Evolutionary conservation across 129 eudicot genomes (phyloP).

Genomic region (Silybum marianum): DNA sequence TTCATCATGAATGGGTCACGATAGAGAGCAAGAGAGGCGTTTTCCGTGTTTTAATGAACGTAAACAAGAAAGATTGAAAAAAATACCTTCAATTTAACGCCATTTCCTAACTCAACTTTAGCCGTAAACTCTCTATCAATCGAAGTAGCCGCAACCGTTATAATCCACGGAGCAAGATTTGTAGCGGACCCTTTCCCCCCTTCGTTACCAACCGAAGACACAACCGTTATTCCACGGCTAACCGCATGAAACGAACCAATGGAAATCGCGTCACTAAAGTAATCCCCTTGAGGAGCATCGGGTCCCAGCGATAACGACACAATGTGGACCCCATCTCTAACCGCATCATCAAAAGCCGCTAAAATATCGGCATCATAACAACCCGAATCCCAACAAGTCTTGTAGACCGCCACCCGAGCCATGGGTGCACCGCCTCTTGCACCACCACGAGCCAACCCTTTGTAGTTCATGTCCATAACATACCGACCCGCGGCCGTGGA

Average conservation of each 20-base stretch:
- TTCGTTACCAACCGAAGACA: constrained; percentile 81
- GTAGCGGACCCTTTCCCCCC: constrained; percentile 65
- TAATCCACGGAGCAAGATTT: constrained; percentile 90
- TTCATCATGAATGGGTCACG: too few species aligned
- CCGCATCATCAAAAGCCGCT: constrained; percentile 92
- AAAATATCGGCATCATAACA: constrained; percentile 79
- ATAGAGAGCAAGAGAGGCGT: too few species aligned
- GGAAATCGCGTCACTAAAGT: constrained; percentile 83
- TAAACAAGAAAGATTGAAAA: not conserved
- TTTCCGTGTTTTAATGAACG: not conserved
- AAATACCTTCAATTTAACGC: constrained; percentile 60
- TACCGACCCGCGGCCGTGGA: constrained; percentile 88
- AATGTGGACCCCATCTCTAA: constrained; percentile 80
- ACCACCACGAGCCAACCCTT: constrained; percentile 71
- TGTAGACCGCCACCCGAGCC: constrained; percentile 91
- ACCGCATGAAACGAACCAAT: constrained; percentile 83
- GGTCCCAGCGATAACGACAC: constrained; percentile 74
- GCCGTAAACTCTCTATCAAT: constrained; percentile 75
- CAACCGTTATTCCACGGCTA: constrained; percentile 74
- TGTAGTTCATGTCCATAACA: constrained; percentile 63
- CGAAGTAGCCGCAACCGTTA: constrained; percentile 87
- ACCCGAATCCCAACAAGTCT: constrained; percentile 85
- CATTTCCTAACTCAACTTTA: constrained; percentile 60
- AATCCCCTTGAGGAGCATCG: constrained; percentile 83
- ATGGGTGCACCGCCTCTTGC: constrained; percentile 90